A percentile compares a stretch with the other conserved stretches of the same genome.
These are phyloP conservation scores for Veloboletus limbatus DNA, from an alignment of 1,284 basidiomycete genomes.

Conservation along the genomic window DNA sequence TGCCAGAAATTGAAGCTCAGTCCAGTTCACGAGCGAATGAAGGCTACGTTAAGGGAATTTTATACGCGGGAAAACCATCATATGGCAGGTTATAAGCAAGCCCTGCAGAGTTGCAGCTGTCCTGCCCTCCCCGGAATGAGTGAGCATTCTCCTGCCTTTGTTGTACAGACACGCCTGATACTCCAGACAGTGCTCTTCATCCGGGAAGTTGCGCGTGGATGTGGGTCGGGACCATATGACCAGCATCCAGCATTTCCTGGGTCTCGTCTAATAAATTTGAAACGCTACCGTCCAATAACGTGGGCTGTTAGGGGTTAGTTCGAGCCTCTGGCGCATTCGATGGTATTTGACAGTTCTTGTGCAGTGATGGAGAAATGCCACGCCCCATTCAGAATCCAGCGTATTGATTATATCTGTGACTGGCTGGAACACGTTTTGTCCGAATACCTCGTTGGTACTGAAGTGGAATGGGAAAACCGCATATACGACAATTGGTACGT, in stretches of 20 bases:
- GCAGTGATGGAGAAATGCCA: constrained; percentile 36
- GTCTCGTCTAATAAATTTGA: constrained; percentile 31
- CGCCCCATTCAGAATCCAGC: constrained; percentile 31
- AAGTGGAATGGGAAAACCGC: constrained; percentile 32
- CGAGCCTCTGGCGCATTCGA: background rate
- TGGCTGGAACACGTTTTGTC: constrained; percentile 34
- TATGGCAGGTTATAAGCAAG: constrained; percentile 37
- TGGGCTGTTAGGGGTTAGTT: constrained; percentile 36
- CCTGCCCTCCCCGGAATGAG: constrained; percentile 38
- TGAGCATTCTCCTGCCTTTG: constrained; percentile 4
- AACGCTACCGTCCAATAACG: constrained; percentile 35
- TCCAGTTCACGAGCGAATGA: constrained; percentile 25
- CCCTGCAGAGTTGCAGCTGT: constrained; percentile 31
- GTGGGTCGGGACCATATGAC: constrained; percentile 30
- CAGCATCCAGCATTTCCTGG: constrained; percentile 28
- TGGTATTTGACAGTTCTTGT: constrained; percentile 3
- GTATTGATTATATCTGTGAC: constrained; percentile 32
- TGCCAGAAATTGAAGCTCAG: constrained; percentile 27
- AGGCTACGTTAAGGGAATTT: constrained; percentile 21
- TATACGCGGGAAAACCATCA: constrained; percentile 35
- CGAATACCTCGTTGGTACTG: constrained; percentile 27
- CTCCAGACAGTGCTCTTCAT: constrained; percentile 31
- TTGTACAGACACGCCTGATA: constrained; percentile 9
- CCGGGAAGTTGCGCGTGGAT: constrained; percentile 33
- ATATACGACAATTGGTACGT: constrained; percentile 30